Evolutionary conservation across 805 yeast species (phyloP).

Genomic region (Schizosaccharomyces cryophilus): DNA sequence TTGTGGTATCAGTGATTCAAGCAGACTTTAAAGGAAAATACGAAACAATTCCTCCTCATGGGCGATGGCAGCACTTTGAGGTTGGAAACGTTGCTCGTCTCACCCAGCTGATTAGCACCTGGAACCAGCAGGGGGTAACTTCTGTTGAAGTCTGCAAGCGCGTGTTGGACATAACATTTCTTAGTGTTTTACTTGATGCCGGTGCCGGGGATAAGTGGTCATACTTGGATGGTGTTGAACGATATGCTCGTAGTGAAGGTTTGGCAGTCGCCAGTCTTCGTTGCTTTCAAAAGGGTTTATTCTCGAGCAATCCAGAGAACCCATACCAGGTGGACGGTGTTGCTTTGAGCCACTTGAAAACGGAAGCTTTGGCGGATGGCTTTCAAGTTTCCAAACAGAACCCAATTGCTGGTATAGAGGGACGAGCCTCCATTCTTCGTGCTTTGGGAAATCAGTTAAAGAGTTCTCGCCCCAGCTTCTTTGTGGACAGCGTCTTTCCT

Average conservation of each 20-base stretch:
- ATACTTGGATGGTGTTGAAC: constrained; percentile 14
- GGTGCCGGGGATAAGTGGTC: constrained; percentile 43
- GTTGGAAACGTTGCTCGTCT: constrained; percentile 25
- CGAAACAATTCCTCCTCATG: constrained; percentile 34
- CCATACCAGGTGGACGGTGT: constrained; percentile 23
- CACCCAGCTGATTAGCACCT: constrained; percentile 18
- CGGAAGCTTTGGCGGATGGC: constrained; percentile 17
- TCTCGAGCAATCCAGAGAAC: constrained; percentile 16
- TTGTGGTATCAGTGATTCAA: constrained; percentile 13
- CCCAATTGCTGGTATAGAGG: constrained; percentile 30
- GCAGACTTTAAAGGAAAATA: constrained; percentile 23
- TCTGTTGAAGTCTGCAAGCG: constrained; percentile 21
- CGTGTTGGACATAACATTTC: constrained; percentile 31
- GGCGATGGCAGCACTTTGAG: constrained; percentile 42
- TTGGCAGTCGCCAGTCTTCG: constrained; percentile 35
- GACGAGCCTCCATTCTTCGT: constrained; percentile 24
- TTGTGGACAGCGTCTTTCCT: constrained; percentile 24
- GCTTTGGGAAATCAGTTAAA: constrained; percentile 28
- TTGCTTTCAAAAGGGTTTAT: constrained; percentile 26
- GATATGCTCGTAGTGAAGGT: constrained; percentile 31
- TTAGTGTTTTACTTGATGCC: constrained; percentile 40
- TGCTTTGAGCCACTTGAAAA: constrained; percentile 17
- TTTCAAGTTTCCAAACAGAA: constrained; percentile 27
- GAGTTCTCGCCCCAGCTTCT: constrained; percentile 27
- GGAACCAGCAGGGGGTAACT: constrained; percentile 12